These are phyloP conservation scores for Uncinocarpus reesii DNA, from an alignment of 2,329 filamentous ascomycete genomes.

Conservation along the genomic window DNA sequence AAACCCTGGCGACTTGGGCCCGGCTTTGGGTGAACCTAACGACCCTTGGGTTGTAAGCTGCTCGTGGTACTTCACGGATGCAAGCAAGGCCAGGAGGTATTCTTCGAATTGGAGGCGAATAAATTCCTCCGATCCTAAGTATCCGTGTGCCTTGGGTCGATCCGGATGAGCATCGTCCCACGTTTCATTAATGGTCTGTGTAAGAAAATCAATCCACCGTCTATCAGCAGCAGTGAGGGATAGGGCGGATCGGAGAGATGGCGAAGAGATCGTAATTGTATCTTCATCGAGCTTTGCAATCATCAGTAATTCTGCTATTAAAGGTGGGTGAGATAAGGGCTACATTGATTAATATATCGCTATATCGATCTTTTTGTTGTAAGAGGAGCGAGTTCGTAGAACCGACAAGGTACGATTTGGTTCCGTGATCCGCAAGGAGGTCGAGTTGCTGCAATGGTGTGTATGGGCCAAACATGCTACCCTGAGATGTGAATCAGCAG, in stretches of 20 bases:
- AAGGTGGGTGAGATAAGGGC: slow-evolving; percentile 15
- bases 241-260: slow-evolving; percentile 65
- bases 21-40: slow-evolving; percentile 9
- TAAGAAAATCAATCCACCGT: slow-evolving; percentile 92
- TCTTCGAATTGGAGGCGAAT: slow-evolving; percentile 96
- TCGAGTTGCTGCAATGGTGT: slow-evolving; percentile 94
- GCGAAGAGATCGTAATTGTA: slow-evolving; percentile 70
- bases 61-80: slow-evolving; percentile 80
- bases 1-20: slow-evolving; percentile 31
- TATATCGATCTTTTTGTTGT: slow-evolving; percentile 91
- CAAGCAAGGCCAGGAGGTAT: slow-evolving; percentile 80
- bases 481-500: slow-evolving; percentile 39
- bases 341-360: slow-evolving; percentile 84
- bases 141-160: slow-evolving; percentile 87
- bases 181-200: slow-evolving; percentile 85
- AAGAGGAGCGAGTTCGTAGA: slow-evolving; percentile 91
- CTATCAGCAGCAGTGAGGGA: slow-evolving; percentile 75
- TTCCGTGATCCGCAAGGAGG: slow-evolving; percentile 81
- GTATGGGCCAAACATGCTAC: slow-evolving; percentile 90
- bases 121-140: slow-evolving; percentile 91
- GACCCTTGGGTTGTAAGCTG: slow-evolving; percentile 33
- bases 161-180: slow-evolving; percentile 90
- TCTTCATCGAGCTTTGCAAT: slow-evolving; percentile 62
- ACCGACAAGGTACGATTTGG: slow-evolving; percentile 94
- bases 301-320: not conserved